Conservation (phyloP, 2,329 filamentous ascomycete genomes). For the Ophiostoma sp. region DNA sequence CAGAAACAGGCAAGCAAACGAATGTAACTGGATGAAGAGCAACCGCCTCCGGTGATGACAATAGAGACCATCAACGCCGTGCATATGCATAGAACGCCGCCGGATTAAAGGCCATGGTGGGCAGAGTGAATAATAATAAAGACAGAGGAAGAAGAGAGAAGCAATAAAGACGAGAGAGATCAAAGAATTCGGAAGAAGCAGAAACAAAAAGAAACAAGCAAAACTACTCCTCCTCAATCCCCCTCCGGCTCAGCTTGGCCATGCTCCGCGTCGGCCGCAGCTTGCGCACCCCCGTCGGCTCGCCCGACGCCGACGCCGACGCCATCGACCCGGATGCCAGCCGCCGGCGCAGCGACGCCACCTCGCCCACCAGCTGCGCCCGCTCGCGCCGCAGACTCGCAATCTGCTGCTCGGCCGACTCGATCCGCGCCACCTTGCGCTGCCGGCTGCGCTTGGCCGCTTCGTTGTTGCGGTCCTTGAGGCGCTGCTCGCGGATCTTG, state of each 20-base stretch:
- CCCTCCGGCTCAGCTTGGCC: background rate
- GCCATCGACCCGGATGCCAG: background rate
- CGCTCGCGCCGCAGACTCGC: constrained; percentile 17
- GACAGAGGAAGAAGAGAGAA: background rate
- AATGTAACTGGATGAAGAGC: background rate
- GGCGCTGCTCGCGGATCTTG: constrained; percentile 27
- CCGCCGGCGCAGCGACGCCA: constrained; percentile 18
- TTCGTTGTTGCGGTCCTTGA: constrained; percentile 29
- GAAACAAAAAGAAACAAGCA: background rate
- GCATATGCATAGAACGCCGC: background rate
- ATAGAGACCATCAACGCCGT: background rate
- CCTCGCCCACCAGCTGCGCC: constrained; percentile 16
- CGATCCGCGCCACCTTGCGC: constrained; percentile 28
- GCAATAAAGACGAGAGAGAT: background rate
- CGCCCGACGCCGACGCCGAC: background rate
- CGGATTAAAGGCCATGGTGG: background rate
- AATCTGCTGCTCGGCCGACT: constrained; percentile 25
- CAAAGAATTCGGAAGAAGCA: background rate
- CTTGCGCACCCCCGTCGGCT: background rate
- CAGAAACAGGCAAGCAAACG: background rate
- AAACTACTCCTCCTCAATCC: background rate
- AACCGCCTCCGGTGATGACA: background rate
- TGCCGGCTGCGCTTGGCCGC: constrained; percentile 29
- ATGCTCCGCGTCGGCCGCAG: background rate
- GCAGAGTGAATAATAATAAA: background rate